Conservation (phyloP, 305 asterid genomes). For the Ajuga reptans region DNA sequence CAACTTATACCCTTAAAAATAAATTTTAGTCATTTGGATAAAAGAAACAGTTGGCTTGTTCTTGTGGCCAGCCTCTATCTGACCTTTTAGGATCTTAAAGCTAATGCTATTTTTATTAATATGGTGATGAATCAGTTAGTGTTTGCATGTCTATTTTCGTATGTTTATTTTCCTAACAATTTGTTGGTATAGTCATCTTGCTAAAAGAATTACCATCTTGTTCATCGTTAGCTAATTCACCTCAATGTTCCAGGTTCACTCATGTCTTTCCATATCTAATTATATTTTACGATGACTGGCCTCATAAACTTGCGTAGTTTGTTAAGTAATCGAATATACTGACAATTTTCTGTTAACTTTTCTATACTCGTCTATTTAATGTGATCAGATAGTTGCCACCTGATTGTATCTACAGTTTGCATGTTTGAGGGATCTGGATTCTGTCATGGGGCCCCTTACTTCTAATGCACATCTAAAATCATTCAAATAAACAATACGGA, state of each 20-base stretch:
- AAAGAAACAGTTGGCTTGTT: constrained; percentile 8
- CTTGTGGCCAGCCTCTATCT: neutral
- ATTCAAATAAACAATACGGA: neutral
- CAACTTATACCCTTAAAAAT: neutral
- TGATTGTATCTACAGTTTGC: neutral
- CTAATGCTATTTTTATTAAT: neutral
- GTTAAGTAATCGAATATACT: neutral
- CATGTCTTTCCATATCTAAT: neutral
- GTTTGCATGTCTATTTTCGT: neutral
- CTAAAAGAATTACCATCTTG: neutral
- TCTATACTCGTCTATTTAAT: neutral
- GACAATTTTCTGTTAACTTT: neutral
- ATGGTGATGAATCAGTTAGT: neutral
- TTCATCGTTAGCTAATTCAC: neutral
- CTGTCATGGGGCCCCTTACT: constrained; percentile 3
- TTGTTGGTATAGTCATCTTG: neutral
- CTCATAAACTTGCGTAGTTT: neutral
- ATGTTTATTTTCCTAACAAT: neutral
- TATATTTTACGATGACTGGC: neutral
- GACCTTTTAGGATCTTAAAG: neutral
- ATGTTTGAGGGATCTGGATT: constrained; percentile 16
- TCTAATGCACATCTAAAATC: neutral
- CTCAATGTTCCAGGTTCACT: neutral
- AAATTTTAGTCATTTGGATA: neutral
- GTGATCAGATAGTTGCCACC: neutral